Evolutionary conservation across 1,284 basidiomycete species (phyloP).

Genomic region (Malassezia obtusa): DNA sequence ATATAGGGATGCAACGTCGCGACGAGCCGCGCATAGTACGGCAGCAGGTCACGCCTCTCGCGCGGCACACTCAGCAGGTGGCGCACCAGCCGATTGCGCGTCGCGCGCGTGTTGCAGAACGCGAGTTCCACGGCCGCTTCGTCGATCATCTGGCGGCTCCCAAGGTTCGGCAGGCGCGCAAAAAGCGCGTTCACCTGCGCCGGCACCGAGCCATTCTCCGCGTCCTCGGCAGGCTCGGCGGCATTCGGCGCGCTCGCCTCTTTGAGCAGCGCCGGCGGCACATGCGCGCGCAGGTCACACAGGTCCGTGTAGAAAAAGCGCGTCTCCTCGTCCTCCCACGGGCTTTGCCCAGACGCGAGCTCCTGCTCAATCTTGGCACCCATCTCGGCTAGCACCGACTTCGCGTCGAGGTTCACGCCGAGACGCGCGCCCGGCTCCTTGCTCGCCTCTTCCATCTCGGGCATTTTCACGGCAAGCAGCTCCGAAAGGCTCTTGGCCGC

Average conservation of each 20-base stretch:
- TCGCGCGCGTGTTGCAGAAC: slow-evolving; percentile 88
- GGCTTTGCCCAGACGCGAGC: slow-evolving; percentile 55
- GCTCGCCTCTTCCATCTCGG: slow-evolving; percentile 66
- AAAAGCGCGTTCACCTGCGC: slow-evolving; percentile 74
- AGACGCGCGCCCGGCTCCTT: slow-evolving; percentile 49
- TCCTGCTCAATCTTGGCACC: slow-evolving; percentile 48
- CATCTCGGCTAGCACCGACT: slow-evolving; percentile 47
- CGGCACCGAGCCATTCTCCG: slow-evolving; percentile 50
- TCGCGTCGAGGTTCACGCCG: slow-evolving; percentile 51
- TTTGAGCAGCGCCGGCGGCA: slow-evolving; percentile 67
- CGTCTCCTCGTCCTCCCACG: slow-evolving; percentile 99
- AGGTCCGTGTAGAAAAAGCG: slow-evolving; percentile 87
- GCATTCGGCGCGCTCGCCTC: slow-evolving; percentile 20
- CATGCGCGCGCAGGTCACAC: slow-evolving; percentile 78
- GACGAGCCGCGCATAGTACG: slow-evolving; percentile 81
- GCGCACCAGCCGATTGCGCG: slow-evolving; percentile 72
- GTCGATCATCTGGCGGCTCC: slow-evolving; percentile 82
- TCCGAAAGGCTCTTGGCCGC: slow-evolving; percentile 60
- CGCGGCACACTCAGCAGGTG: slow-evolving; percentile 69
- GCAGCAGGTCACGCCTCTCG: slow-evolving; percentile 77
- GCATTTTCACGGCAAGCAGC: slow-evolving; percentile 68
- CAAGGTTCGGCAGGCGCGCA: slow-evolving; percentile 81
- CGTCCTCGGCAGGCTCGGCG: slow-evolving; percentile 61
- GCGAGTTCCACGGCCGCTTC: slow-evolving; percentile 91
- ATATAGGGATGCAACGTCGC: slow-evolving; percentile 83